These are phyloP conservation scores for Epicoccum nigrum DNA, from an alignment of 2,329 filamentous ascomycete genomes.

Conservation along the genomic window DNA sequence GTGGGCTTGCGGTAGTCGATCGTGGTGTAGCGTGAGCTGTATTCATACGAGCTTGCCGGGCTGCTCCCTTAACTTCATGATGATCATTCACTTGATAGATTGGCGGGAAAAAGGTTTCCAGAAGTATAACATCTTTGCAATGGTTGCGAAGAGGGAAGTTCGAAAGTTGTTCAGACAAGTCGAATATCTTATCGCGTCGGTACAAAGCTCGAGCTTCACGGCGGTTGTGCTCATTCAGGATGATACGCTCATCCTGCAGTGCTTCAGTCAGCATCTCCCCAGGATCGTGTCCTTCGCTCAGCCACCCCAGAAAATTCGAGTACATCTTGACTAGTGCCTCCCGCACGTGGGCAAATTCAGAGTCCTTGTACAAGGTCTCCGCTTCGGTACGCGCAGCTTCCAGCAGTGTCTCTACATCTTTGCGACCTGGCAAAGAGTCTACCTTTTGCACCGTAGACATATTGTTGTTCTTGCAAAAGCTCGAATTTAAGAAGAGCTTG, in stretches of 20 bases:
- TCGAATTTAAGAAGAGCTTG: too few relatives aligned
- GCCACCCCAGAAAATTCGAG: not conserved
- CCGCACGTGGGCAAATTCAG: not conserved
- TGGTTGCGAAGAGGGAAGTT: constrained; percentile 6
- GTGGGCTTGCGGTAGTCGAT: too few relatives aligned
- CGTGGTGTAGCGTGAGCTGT: not conserved
- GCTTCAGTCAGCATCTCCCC: not conserved
- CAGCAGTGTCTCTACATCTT: not conserved
- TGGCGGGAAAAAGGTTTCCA: not conserved
- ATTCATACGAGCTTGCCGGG: not conserved
- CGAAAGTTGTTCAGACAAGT: not conserved
- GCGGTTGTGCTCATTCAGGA: constrained; percentile 3
- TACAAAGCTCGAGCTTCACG: not conserved
- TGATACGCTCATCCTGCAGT: constrained; percentile 4
- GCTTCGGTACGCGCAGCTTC: not conserved
- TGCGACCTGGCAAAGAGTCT: not conserved
- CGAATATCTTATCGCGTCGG: not conserved
- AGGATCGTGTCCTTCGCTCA: not conserved
- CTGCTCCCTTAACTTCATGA: not conserved
- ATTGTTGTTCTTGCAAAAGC: too few relatives aligned
- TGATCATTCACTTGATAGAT: constrained; percentile 11
- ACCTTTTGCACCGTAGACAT: too few relatives aligned
- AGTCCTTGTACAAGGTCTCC: not conserved
- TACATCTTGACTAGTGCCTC: not conserved
- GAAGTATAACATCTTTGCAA: not conserved